phyloP scores from a whole-genome alignment of 352 stramenopile species.

The Pythium rishiriense region DNA sequence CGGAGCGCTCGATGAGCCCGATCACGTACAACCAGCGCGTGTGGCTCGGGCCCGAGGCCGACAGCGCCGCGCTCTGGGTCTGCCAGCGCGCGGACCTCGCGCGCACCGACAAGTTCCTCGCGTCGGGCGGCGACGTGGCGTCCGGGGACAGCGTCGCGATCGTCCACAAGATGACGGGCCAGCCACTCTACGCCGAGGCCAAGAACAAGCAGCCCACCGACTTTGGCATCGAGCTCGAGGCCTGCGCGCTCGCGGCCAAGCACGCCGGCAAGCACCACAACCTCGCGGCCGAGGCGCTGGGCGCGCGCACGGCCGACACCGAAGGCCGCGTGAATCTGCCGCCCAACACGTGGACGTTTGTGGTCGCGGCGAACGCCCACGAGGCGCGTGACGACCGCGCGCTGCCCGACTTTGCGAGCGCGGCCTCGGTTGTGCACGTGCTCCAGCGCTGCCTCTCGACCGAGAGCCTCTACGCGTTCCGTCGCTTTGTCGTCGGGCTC shows the following conservation, averaged over 20 bases:
- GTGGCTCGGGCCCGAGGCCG: conserved; percentile 58
- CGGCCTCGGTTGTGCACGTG: conserved; percentile 43
- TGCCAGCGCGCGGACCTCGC: conserved; percentile 64
- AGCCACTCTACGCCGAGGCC: conserved; percentile 50
- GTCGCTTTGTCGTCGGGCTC: conserved; percentile 45
- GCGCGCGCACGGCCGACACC: conserved; percentile 67
- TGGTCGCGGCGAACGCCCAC: conserved; percentile 39
- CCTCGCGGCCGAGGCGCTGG: conserved; percentile 53
- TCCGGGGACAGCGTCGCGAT: conserved; percentile 57
- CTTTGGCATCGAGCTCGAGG: conserved; percentile 81
- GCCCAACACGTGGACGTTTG: conserved; percentile 69
- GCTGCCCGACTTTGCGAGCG: conserved; percentile 45
- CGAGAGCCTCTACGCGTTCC: conserved; percentile 67
- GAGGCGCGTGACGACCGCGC: conserved; percentile 49
- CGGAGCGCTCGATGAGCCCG: conserved; percentile 81
- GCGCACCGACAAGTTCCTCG: conserved; percentile 70
- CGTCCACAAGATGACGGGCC: conserved; percentile 85
- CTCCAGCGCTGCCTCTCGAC: conserved; percentile 54
- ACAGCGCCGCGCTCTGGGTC: conserved; percentile 74
- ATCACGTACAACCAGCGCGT: conserved; percentile 86
- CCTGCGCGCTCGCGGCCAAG: conserved; percentile 48
- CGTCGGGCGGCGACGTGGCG: conserved; percentile 41
- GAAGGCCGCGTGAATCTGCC: conserved; percentile 47
- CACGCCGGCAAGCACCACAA: conserved; percentile 69
- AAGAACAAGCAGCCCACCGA: conserved; percentile 73